Conservation (phyloP, 345 rosid genomes). For the Sisymbrium altissimum region DNA sequence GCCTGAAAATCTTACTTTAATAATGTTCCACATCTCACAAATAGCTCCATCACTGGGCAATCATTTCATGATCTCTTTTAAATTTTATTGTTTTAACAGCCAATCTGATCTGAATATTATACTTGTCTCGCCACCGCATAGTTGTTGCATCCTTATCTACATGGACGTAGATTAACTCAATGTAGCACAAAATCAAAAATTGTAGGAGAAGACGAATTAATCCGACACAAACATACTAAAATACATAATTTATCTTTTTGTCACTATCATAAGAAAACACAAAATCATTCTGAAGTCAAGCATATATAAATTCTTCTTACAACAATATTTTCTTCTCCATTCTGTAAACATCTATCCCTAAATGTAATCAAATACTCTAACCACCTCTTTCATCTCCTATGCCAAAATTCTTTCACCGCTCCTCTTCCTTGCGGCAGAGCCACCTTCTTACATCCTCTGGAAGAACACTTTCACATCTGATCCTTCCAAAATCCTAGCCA, state of each 20-base stretch:
- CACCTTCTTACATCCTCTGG: slow-evolving; percentile 59
- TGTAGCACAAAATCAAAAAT: slow-evolving; percentile 1
- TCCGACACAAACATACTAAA: background rate
- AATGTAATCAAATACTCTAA: slow-evolving; percentile 46
- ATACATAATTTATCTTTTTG: background rate
- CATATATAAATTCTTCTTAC: slow-evolving; percentile 15
- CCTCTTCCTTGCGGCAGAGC: slow-evolving; percentile 26
- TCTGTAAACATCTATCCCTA: background rate
- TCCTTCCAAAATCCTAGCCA: no score
- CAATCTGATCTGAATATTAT: background rate
- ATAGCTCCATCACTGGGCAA: no score
- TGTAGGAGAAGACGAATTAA: background rate
- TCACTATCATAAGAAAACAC: background rate
- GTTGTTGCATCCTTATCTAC: background rate
- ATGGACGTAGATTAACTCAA: slow-evolving; percentile 6
- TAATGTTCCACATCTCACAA: no score
- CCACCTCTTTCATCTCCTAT: slow-evolving; percentile 77
- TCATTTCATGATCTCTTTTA: no score
- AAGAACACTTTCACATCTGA: slow-evolving; percentile 63
- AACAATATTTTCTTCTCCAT: background rate
- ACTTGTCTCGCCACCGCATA: background rate
- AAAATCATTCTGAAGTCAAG: background rate
- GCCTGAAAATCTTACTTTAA: no score
- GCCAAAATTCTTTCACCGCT: slow-evolving; percentile 41
- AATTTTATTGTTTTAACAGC: no score